These are phyloP conservation scores for Takashimella koratensis DNA, from an alignment of 1,284 basidiomycete species.

Conservation along the genomic window DNA sequence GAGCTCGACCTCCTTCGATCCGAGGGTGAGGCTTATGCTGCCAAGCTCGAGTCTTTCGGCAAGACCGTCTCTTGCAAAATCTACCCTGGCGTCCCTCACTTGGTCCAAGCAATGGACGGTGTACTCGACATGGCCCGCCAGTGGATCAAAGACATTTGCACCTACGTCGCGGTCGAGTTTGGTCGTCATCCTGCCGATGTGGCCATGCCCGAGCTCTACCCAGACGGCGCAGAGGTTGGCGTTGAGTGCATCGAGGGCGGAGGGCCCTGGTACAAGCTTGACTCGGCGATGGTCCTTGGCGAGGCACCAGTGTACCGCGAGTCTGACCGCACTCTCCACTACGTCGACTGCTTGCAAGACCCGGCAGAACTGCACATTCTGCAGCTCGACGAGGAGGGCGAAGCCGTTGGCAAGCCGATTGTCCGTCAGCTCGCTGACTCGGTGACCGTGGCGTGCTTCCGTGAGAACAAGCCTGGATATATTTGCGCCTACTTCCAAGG, in stretches of 20 bases:
- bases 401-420: constrained; percentile 7
- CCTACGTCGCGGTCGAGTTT: constrained; percentile 12
- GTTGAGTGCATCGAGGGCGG: constrained; percentile 13
- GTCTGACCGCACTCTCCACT: constrained; percentile 15
- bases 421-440: constrained; percentile 15
- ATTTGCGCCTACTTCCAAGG: constrained; percentile 19
- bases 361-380: constrained; percentile 18
- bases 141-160: constrained; percentile 16
- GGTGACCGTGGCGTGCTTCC: constrained; percentile 19
- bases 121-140: constrained; percentile 10
- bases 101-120: constrained; percentile 17
- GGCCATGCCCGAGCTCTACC: constrained; percentile 13
- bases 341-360: constrained; percentile 20
- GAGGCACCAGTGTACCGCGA: constrained; percentile 15
- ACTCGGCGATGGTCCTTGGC: constrained; percentile 13
- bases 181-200: constrained; percentile 16
- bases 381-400: constrained; percentile 10
- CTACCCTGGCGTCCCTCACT: constrained; percentile 16
- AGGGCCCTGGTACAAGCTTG: constrained; percentile 12
- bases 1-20: constrained; percentile 65
- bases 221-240: constrained; percentile 8
- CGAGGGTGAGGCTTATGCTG: constrained; percentile 63
- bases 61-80: constrained; percentile 55
- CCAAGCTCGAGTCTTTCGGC: constrained; percentile 58
- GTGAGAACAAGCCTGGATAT: constrained; percentile 15